Evolutionary conservation across 169 alveolate species (phyloP).

Genomic region (Prorocentrum cordatum): DNA sequence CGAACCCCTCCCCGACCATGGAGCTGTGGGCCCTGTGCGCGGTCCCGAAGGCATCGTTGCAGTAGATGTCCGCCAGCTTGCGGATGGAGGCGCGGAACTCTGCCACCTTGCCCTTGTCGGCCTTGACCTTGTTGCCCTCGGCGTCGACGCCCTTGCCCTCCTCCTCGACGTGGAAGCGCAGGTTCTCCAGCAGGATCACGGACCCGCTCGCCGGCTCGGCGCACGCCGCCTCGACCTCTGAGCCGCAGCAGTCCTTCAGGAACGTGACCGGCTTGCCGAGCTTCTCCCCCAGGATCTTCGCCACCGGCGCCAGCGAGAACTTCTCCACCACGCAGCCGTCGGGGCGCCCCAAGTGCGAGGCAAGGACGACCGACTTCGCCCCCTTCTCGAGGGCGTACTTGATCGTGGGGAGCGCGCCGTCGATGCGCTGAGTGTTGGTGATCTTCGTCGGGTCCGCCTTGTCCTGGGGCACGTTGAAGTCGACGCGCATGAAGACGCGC

Average conservation of each 20-base stretch:
- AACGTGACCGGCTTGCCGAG: conserved; percentile 83
- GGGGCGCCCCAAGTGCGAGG: conserved; percentile 97
- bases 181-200: conserved; percentile 87
- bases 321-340: conserved; percentile 83
- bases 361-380: conserved; percentile 86
- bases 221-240: conserved; percentile 81
- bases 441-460: conserved; percentile 72
- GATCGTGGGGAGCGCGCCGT: conserved; percentile 91
- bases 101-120: conserved; percentile 78
- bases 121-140: conserved; percentile 86
- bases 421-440: conserved; percentile 88
- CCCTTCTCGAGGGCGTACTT: conserved; percentile 84
- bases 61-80: conserved; percentile 87
- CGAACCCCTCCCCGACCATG: conserved; percentile 64
- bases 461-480: conserved; percentile 93
- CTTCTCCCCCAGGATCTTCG: conserved; percentile 80
- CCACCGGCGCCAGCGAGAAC: conserved; percentile 86
- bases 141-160: conserved; percentile 93
- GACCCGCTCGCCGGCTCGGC: conserved; percentile 81
- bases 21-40: conserved; percentile 92
- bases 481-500: conserved; percentile 93
- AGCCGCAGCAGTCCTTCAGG: conserved; percentile 92
- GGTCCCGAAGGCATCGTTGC: conserved; percentile 96
- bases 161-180: conserved; percentile 94
- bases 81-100: conserved; percentile 86